Percentiles rank a stretch among this genome's conserved stretches.
These are phyloP conservation scores for Tilletia walkeri DNA, from an alignment of 1,284 basidiomycete genomes.

Conservation along the genomic window DNA sequence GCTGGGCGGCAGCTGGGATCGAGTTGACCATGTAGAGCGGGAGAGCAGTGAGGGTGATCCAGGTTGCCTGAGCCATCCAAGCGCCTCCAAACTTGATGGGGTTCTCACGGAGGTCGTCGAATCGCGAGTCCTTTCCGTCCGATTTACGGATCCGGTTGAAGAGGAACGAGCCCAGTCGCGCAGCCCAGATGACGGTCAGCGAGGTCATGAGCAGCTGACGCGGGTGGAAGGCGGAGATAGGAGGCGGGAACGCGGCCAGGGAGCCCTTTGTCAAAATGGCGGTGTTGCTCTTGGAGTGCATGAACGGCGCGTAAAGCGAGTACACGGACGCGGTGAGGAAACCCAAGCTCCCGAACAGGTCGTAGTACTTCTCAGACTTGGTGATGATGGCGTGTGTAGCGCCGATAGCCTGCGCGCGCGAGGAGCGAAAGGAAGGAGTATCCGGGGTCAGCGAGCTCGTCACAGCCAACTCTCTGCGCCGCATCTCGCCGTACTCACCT, in stretches of 20 bases:
- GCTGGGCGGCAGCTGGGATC: constrained; percentile 64
- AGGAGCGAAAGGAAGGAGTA: no score
- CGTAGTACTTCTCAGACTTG: constrained; percentile 33
- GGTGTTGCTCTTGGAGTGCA: constrained; percentile 60
- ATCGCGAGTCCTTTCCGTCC: constrained; percentile 66
- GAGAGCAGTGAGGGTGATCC: constrained; percentile 69
- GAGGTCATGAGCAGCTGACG: constrained; percentile 66
- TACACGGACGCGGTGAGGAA: constrained; percentile 67
- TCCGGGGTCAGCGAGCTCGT: constrained; percentile 63
- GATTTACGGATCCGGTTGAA: constrained; percentile 61
- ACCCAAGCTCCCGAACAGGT: constrained; percentile 63
- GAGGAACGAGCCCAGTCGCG: constrained; percentile 67
- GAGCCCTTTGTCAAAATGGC: constrained; percentile 27
- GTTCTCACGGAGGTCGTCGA: constrained; percentile 68
- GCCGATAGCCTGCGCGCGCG: constrained; percentile 16
- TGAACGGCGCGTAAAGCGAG: constrained; percentile 61
- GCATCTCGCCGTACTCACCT: constrained; percentile 34
- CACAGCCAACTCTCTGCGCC: constrained; percentile 65
- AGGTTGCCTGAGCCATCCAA: constrained; percentile 74
- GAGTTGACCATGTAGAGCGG: constrained; percentile 61
- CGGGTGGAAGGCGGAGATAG: constrained; percentile 63
- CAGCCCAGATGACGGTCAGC: constrained; percentile 65
- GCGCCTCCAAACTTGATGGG: constrained; percentile 65
- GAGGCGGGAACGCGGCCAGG: constrained; percentile 16
- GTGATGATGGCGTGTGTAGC: constrained; percentile 3